phyloP scores from a whole-genome alignment of 1,284 basidiomycete genomes.

The Ustilago cynodontis region DNA sequence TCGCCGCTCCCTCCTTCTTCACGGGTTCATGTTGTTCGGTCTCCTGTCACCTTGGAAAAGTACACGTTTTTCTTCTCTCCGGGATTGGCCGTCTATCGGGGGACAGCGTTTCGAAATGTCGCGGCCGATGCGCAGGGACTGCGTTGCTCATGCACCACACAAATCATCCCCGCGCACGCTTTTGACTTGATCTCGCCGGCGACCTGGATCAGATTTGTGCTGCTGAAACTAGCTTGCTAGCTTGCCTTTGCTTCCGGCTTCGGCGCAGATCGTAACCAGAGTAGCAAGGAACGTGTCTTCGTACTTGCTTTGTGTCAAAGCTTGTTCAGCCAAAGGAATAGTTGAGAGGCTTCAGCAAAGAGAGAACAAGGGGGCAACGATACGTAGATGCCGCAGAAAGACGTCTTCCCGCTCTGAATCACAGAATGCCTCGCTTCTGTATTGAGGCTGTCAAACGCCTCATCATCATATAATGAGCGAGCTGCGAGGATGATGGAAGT shows the following conservation, averaged over 20 bases:
- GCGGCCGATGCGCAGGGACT: constrained; percentile 6
- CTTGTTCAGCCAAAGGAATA: neutral
- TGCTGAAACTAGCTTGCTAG: neutral
- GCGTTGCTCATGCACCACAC: neutral
- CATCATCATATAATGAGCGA: neutral
- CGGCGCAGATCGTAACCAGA: neutral
- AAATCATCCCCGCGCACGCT: constrained; percentile 2
- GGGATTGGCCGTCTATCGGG: constrained; percentile 14
- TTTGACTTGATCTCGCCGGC: neutral
- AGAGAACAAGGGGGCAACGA: too few species aligned
- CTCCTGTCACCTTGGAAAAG: neutral
- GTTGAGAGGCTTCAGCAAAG: neutral
- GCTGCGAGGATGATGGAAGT: neutral
- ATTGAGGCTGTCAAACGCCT: neutral
- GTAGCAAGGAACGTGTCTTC: neutral
- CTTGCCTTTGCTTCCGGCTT: neutral
- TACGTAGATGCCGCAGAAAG: neutral
- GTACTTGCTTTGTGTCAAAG: neutral
- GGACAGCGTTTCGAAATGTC: constrained; percentile 1
- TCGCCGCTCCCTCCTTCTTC: neutral
- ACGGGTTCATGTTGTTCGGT: neutral
- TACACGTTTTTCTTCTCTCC: constrained; percentile 2
- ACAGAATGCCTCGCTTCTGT: neutral
- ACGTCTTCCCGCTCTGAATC: too few species aligned
- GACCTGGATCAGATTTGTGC: neutral